These are phyloP conservation scores for Solanum appendiculatum DNA, from an alignment of 257 asterid genomes.

Conservation along the genomic window DNA sequence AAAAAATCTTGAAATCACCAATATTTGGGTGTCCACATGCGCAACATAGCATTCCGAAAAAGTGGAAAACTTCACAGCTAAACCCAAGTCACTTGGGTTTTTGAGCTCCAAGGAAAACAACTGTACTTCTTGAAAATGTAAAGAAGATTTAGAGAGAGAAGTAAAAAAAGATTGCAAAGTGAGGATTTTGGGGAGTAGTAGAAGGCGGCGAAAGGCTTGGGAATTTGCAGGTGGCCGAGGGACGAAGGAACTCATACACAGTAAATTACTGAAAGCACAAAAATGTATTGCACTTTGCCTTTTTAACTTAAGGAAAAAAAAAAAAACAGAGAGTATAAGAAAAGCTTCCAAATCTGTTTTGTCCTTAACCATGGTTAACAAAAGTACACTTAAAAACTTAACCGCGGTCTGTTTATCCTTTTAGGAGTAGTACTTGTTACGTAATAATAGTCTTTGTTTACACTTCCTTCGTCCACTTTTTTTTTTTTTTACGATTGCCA, in stretches of 20 bases:
- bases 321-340: no score
- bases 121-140: constrained; percentile 14
- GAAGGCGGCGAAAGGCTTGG: constrained; percentile 38
- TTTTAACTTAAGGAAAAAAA: background rate
- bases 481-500: no score
- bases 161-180: background rate
- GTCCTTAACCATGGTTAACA: constrained; percentile 4
- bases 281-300: background rate
- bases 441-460: constrained; percentile 3
- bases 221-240: constrained; percentile 21
- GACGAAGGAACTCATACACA: background rate
- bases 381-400: background rate
- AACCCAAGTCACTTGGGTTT: constrained; percentile 13
- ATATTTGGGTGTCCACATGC: constrained; percentile 46
- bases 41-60: constrained; percentile 15
- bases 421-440: background rate
- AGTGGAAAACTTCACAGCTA: constrained; percentile 28
- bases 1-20: constrained; percentile 28
- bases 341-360: background rate
- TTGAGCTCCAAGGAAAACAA: constrained; percentile 36
- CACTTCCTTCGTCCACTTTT: background rate
- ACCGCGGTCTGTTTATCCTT: background rate
- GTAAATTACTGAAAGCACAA: background rate
- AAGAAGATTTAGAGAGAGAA: background rate
- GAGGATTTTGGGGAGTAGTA: constrained; percentile 5